Evolutionary conservation across 345 rosid species (phyloP).

Genomic region (Gossypium arboreum): DNA sequence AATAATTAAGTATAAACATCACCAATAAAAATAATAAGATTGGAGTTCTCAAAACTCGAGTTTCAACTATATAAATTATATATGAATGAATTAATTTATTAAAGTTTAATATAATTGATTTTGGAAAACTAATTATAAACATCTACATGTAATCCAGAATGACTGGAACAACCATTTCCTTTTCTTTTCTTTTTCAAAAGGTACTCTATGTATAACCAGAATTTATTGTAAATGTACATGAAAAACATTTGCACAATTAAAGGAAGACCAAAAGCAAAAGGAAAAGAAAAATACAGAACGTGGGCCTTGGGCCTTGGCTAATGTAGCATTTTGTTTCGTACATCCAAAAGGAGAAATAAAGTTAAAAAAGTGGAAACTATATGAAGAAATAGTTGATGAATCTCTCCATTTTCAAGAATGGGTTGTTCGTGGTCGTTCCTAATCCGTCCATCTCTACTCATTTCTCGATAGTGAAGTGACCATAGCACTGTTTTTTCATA

Average conservation of each 20-base stretch:
- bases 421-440: slow-evolving; percentile 28
- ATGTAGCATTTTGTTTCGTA: background rate
- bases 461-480: slow-evolving; percentile 52
- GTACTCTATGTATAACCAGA: too few relatives aligned
- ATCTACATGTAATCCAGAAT: too few relatives aligned
- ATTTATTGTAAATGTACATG: background rate
- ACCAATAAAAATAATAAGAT: too few relatives aligned
- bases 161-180: too few relatives aligned
- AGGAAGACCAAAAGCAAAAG: background rate
- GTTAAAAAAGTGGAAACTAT: background rate
- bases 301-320: background rate
- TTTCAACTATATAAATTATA: too few relatives aligned
- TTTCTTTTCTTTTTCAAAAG: too few relatives aligned
- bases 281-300: background rate
- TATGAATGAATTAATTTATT: too few relatives aligned
- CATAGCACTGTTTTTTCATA: slow-evolving; percentile 55
- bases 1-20: too few relatives aligned
- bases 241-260: background rate
- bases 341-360: background rate
- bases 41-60: too few relatives aligned
- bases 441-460: slow-evolving; percentile 65
- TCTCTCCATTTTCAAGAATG: background rate
- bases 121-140: too few relatives aligned
- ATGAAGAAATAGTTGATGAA: background rate
- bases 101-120: too few relatives aligned